Percentiles rank a stretch among this genome's conserved stretches.
Conservation (phyloP, 176 grass and related monocot genomes). For the Elaeis guineensis region DNA sequence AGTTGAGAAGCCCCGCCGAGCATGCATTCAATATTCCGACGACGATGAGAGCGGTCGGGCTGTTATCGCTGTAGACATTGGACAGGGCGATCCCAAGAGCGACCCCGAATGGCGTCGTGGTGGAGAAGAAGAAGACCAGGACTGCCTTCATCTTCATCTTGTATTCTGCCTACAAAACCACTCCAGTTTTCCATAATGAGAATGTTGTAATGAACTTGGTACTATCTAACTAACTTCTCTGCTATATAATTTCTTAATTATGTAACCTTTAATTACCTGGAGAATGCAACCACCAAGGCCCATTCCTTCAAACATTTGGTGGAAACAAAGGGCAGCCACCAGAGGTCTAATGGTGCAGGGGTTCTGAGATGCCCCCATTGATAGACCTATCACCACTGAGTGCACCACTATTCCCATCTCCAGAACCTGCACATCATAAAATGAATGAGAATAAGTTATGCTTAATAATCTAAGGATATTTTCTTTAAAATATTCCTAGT, state of each 20-base stretch:
- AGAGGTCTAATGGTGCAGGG: slow-evolving; percentile 54
- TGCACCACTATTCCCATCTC: slow-evolving; percentile 79
- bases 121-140: slow-evolving; percentile 78
- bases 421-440: slow-evolving; percentile 23
- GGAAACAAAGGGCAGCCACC: slow-evolving; percentile 62
- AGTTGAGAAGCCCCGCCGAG: slow-evolving; percentile 68
- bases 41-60: slow-evolving; percentile 64
- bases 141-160: slow-evolving; percentile 37
- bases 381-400: slow-evolving; percentile 67
- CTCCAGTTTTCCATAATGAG: too few relatives aligned
- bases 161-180: slow-evolving; percentile 51
- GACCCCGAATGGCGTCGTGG: slow-evolving; percentile 73
- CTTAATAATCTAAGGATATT: too few relatives aligned
- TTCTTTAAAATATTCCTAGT: too few relatives aligned
- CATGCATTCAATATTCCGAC: slow-evolving; percentile 61
- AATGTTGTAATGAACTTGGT: too few relatives aligned
- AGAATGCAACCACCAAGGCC: slow-evolving; percentile 71
- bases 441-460: too few relatives aligned
- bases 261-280: slow-evolving; percentile 3
- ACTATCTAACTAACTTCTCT: too few relatives aligned
- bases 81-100: slow-evolving; percentile 57
- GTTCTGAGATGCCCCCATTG: slow-evolving; percentile 55
- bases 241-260: too few relatives aligned
- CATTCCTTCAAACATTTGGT: slow-evolving; percentile 83
- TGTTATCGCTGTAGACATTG: slow-evolving; percentile 62